phyloP scores from a whole-genome alignment of 805 yeast species.

The Limtongia smithiae region DNA sequence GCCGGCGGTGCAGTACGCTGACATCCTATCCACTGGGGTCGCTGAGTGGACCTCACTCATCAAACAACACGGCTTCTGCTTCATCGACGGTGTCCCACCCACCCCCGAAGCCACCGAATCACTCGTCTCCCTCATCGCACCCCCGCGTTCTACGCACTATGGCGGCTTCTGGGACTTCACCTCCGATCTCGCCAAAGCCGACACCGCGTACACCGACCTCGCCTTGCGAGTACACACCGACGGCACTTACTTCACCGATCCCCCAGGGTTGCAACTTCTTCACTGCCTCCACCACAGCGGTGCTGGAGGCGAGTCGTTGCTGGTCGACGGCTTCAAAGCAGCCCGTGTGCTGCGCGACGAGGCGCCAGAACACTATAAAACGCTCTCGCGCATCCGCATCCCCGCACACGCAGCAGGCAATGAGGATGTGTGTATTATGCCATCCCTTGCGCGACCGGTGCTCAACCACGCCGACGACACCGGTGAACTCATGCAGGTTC shows the following conservation, averaged over 20 bases:
- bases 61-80: slow-evolving; percentile 56
- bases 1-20: slow-evolving; percentile 50
- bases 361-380: slow-evolving; percentile 51
- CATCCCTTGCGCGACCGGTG: slow-evolving; percentile 51
- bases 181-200: slow-evolving; percentile 61
- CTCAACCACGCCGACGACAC: slow-evolving; percentile 48
- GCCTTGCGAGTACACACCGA: slow-evolving; percentile 66
- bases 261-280: slow-evolving; percentile 68
- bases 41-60: slow-evolving; percentile 55
- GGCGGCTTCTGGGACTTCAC: slow-evolving; percentile 84
- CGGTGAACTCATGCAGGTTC: slow-evolving; percentile 55
- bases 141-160: slow-evolving; percentile 65
- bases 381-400: slow-evolving; percentile 49
- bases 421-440: slow-evolving; percentile 56
- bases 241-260: slow-evolving; percentile 71
- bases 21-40: slow-evolving; percentile 48
- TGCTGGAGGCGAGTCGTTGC: slow-evolving; percentile 62
- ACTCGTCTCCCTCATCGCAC: slow-evolving; percentile 55
- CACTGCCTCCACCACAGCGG: slow-evolving; percentile 60
- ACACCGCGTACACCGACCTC: slow-evolving; percentile 68
- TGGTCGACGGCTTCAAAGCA: slow-evolving; percentile 63
- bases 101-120: slow-evolving; percentile 56
- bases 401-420: slow-evolving; percentile 80
- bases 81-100: slow-evolving; percentile 59
- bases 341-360: slow-evolving; percentile 48